A percentile compares a stretch with the other conserved stretches of the same genome.
Evolutionary conservation across 257 asterid species (phyloP).

Genomic region (Solanum chilense): DNA sequence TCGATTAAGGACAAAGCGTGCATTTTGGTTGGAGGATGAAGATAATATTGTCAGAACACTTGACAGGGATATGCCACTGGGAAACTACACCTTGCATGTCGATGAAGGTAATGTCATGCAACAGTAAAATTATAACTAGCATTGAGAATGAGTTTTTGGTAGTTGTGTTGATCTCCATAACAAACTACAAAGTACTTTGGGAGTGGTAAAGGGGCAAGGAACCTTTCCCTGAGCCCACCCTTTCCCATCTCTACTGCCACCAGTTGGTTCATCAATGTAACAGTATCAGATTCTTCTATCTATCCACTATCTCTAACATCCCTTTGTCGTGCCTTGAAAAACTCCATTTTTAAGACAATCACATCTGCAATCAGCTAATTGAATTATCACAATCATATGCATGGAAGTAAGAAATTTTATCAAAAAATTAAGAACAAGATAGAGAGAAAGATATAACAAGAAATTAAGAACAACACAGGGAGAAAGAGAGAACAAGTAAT

Average conservation of each 20-base stretch:
- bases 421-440: neutral
- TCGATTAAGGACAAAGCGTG: constrained; percentile 70
- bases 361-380: neutral
- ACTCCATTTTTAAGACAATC: neutral
- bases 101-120: constrained; percentile 59
- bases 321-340: neutral
- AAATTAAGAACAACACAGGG: neutral
- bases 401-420: neutral
- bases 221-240: neutral
- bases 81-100: constrained; percentile 73
- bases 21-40: constrained; percentile 94
- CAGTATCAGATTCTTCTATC: neutral
- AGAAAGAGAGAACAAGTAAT: neutral
- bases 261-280: neutral
- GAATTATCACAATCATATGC: neutral
- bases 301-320: neutral
- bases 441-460: neutral
- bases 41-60: constrained; percentile 61
- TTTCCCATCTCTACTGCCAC: neutral
- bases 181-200: neutral
- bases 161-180: neutral
- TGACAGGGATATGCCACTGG: constrained; percentile 90
- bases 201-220: neutral
- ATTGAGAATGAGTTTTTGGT: neutral
- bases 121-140: neutral